Percentiles rank a stretch among this genome's conserved stretches.
Evolutionary conservation across 768 basidiomycete genomes (phyloP).

Genomic region (Lepiota subincarnata): DNA sequence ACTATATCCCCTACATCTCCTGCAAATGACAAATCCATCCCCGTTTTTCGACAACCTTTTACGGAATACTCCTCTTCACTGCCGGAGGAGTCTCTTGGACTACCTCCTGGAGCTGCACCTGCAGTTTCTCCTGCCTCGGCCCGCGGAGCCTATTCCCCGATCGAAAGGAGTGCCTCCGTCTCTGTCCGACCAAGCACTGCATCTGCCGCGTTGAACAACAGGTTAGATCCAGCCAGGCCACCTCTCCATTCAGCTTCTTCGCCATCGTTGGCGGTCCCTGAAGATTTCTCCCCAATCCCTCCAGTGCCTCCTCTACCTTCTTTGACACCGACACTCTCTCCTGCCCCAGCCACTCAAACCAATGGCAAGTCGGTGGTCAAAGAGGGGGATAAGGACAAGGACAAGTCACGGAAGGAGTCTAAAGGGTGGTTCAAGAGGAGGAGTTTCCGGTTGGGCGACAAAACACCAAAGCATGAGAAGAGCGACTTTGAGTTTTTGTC

Average conservation of each 20-base stretch:
- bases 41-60: background rate
- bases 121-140: background rate
- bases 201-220: background rate
- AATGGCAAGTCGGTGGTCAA: conserved; percentile 34
- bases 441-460: conserved; percentile 38
- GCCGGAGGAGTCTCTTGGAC: background rate
- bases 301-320: conserved; percentile 24
- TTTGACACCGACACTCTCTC: conserved; percentile 11
- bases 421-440: conserved; percentile 52
- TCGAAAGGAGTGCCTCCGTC: conserved; percentile 32
- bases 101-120: background rate
- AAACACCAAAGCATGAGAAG: conserved; percentile 17
- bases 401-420: conserved; percentile 39
- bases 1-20: conserved; percentile 21
- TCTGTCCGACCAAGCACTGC: conserved; percentile 18
- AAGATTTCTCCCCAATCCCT: conserved; percentile 16
- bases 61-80: background rate
- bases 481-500: conserved; percentile 16
- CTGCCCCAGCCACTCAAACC: conserved; percentile 16
- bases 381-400: conserved; percentile 35
- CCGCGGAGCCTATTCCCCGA: conserved; percentile 18
- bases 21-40: background rate
- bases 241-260: conserved; percentile 26
- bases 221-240: conserved; percentile 21
- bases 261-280: conserved; percentile 19